Percentiles rank a stretch among this genome's conserved stretches.
Evolutionary conservation across 164 flowering plant species (phyloP).

Genomic region (Dillenia turbinata): DNA sequence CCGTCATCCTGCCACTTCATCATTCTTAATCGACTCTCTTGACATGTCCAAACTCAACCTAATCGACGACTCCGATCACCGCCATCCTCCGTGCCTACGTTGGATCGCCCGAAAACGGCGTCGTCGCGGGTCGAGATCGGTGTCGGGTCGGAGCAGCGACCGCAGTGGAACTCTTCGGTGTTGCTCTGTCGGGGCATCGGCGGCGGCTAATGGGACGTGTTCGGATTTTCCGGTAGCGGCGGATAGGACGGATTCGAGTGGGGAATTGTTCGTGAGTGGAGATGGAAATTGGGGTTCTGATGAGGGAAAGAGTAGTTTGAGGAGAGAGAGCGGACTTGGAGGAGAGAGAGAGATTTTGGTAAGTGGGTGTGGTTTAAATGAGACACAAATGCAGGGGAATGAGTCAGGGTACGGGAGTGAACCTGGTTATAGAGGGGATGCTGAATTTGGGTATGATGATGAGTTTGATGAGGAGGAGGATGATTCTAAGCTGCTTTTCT

Average conservation of each 20-base stretch:
- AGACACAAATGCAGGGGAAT: slow-evolving; percentile 34
- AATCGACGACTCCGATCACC: slow-evolving; percentile 32
- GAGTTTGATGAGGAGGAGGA: slow-evolving; percentile 93
- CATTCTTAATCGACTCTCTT: slow-evolving; percentile 35
- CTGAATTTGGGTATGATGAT: slow-evolving; percentile 83
- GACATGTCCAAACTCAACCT: slow-evolving; percentile 63
- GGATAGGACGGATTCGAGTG: slow-evolving; percentile 85
- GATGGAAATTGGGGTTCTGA: slow-evolving; percentile 84
- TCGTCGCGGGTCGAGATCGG: slow-evolving; percentile 71
- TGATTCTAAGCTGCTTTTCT: slow-evolving; percentile 50
- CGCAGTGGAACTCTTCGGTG: slow-evolving; percentile 64
- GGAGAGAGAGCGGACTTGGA: slow-evolving; percentile 41
- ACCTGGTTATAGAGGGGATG: slow-evolving; percentile 92
- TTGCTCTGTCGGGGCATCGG: slow-evolving; percentile 74
- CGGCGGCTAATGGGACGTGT: slow-evolving; percentile 68
- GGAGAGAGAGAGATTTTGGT: slow-evolving; percentile 49
- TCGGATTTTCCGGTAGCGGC: slow-evolving; percentile 71
- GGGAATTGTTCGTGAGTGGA: slow-evolving; percentile 80
- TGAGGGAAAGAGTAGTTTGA: slow-evolving; percentile 55
- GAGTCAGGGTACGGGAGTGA: slow-evolving; percentile 97
- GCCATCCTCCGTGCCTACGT: too few relatives aligned
- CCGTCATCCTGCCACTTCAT: slow-evolving; percentile 25
- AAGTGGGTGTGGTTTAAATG: slow-evolving; percentile 33
- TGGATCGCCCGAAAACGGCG: slow-evolving; percentile 65
- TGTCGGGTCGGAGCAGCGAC: slow-evolving; percentile 85